Conservation (phyloP, 129 eudicot genomes). For the Flaveria ramosissima region DNA sequence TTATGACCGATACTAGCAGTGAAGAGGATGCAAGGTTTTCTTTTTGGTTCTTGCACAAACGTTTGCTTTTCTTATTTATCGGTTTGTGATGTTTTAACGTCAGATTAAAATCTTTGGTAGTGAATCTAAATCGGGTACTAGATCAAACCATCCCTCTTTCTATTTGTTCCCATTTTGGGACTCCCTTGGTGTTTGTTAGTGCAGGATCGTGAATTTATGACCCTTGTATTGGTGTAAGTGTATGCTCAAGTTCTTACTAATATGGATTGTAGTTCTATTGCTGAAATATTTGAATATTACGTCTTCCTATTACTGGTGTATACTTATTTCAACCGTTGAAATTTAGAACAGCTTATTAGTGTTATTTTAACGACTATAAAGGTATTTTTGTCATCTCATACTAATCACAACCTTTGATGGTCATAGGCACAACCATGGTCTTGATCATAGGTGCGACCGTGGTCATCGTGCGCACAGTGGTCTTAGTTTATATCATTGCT, state of each 20-base stretch:
- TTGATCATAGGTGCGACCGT: too few species aligned
- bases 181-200: background rate
- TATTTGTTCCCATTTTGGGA: slow-evolving; percentile 13
- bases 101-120: background rate
- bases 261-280: background rate
- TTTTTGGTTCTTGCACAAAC: slow-evolving; percentile 9
- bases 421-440: too few species aligned
- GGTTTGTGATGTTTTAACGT: slow-evolving; percentile 17
- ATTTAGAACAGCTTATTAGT: too few species aligned
- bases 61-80: background rate
- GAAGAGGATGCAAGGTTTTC: slow-evolving; percentile 20
- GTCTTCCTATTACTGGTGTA: too few species aligned
- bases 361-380: too few species aligned
- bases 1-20: slow-evolving; percentile 28
- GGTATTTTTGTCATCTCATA: too few species aligned
- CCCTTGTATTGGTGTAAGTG: background rate
- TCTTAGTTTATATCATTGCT: too few species aligned
- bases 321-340: background rate
- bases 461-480: too few species aligned
- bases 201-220: slow-evolving; percentile 7
- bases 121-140: slow-evolving; percentile 10
- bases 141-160: background rate
- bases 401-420: too few species aligned
- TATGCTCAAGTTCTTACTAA: background rate
- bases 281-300: background rate